Evolutionary conservation across 108 stramenopile species (phyloP), one percentile per base, ranked within the genome.

Genomic region (Pseudonitzschia multistriata): DNA sequence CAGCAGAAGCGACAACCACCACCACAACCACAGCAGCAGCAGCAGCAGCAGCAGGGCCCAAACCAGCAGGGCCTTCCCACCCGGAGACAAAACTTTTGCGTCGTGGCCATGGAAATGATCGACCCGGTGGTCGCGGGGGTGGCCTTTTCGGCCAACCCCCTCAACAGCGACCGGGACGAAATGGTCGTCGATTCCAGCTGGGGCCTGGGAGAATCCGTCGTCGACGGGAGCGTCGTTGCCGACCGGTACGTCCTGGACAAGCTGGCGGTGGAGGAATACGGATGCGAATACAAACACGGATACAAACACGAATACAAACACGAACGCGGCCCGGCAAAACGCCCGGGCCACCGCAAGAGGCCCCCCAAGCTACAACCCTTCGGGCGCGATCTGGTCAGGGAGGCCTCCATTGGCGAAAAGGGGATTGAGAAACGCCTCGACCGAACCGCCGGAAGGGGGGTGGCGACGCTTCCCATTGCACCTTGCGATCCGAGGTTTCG

Each of bases 111-210:
- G 56, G 56, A 57, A 57, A 27, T 57, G 56, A 17, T 57, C 13
- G 56, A 57, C 25, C 30, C 56, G 30, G 30, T 33, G 13, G 25
- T 30, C 10, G 56, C 56, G 10, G 56, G 56, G n/a, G 56, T 57
- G 13, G 56, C 56, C 28, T 57, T 57, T 57, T 33, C 56, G 28
- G 56, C 56, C 31, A 57, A 57, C 30, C 56, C 56, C 14, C 56
- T 57, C 31, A 57, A 57, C 3, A 25, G 24, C 31, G 56, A 57
- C 30, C 56, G 56, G 15, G 56, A 57, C 31, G 56, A 57, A 17
- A 11, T 57, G 31, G 56, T 57, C 6, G 10, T 57, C 25, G 56
- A 57, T 10, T 57, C 56, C 0, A 33, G 28, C 28, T 57, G 56
- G 56, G 56, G 56, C 27, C 25, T 57, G 31, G 56, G 56, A 33